Evolutionary conservation across 306 rosid species (phyloP).

Genomic region (Gastrolobium villosum): DNA sequence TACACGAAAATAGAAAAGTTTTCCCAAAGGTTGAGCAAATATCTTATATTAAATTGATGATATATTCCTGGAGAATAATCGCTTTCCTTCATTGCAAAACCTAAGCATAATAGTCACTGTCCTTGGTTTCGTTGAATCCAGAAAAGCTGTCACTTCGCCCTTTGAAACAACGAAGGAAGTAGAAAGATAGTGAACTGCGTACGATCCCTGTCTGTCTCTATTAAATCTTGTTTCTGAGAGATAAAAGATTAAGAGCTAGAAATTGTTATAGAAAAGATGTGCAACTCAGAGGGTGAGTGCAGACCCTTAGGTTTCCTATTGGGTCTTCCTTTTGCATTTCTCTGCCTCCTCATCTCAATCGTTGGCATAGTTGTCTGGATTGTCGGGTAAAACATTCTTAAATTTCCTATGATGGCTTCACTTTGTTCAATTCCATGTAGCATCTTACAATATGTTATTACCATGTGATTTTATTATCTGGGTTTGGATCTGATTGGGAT

Average conservation of each 20-base stretch:
- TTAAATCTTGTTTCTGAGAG: background rate
- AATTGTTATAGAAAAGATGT: conserved; percentile 51
- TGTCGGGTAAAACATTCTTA: conserved; percentile 63
- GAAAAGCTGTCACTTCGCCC: no score
- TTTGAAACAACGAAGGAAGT: no score
- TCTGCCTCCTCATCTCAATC: conserved; percentile 74
- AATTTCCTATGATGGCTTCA: background rate
- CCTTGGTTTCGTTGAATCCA: background rate
- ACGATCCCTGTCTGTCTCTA: no score
- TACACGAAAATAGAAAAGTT: background rate
- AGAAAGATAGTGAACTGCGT: no score
- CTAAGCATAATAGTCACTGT: no score
- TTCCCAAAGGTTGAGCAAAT: background rate
- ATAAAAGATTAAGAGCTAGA: background rate
- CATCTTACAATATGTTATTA: background rate
- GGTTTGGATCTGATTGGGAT: background rate
- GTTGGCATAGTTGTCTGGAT: conserved; percentile 80
- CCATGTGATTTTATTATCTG: conserved; percentile 18
- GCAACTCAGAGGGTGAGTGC: conserved; percentile 82
- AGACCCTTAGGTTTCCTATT: conserved; percentile 90
- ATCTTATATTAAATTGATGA: background rate
- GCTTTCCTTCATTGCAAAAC: no score
- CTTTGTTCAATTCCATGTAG: conserved; percentile 19
- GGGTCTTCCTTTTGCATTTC: conserved; percentile 90
- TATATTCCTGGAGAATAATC: no score